Percentiles rank a stretch among this genome's conserved stretches.
Conservation (phyloP, 495 filamentous ascomycete species). For the Penicillium cosmopolitanum region DNA sequence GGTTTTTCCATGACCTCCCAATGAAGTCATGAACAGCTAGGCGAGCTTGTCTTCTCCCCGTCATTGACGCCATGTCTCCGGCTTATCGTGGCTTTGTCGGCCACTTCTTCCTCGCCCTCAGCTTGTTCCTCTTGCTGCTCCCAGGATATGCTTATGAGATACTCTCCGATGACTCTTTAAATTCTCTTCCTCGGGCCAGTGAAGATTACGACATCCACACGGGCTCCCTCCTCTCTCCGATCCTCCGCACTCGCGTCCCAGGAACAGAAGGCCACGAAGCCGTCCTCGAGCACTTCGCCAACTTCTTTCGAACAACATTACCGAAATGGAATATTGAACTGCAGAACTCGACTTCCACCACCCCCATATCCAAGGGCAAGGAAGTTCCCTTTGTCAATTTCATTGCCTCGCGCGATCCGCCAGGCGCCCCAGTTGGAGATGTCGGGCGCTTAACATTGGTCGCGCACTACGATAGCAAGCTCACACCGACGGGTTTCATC, state of each 20-base stretch:
- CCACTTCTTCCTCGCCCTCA: constrained; percentile 34
- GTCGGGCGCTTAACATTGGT: constrained; percentile 82
- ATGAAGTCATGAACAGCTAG: constrained; percentile 21
- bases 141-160: constrained; percentile 63
- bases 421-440: constrained; percentile 72
- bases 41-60: background rate
- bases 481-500: constrained; percentile 83
- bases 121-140: constrained; percentile 31
- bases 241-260: constrained; percentile 87
- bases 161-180: constrained; percentile 73
- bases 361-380: constrained; percentile 68
- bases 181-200: constrained; percentile 65
- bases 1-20: background rate
- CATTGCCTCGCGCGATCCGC: constrained; percentile 87
- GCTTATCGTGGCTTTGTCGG: constrained; percentile 32
- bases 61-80: constrained; percentile 31
- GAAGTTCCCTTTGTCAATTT: constrained; percentile 85
- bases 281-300: constrained; percentile 79
- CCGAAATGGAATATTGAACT: constrained; percentile 79
- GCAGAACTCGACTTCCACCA: constrained; percentile 84
- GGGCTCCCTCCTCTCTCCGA: constrained; percentile 79
- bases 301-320: constrained; percentile 75
- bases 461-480: constrained; percentile 92
- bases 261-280: constrained; percentile 76
- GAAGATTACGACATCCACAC: constrained; percentile 79